These are phyloP conservation scores for Claviceps quebecensis DNA, from an alignment of 2,329 filamentous ascomycete genomes.

Conservation along the genomic window DNA sequence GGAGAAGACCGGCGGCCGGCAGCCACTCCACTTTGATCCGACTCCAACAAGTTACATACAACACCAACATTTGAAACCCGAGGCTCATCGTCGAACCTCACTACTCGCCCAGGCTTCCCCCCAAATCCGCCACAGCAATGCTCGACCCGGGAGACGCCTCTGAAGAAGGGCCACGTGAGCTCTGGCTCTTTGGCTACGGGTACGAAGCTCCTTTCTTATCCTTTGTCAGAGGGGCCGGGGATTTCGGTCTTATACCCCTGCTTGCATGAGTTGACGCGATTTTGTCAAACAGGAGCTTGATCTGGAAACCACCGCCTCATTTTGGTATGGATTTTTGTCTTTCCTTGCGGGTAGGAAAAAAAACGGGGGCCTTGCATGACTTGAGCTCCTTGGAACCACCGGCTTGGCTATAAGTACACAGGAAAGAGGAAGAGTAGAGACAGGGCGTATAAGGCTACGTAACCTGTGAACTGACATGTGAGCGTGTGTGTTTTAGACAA, in stretches of 20 bases:
- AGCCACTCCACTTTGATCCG: too few relatives aligned
- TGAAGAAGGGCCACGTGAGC: slow-evolving; percentile 37
- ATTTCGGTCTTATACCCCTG: background rate
- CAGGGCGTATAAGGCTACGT: background rate
- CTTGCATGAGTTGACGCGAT: background rate
- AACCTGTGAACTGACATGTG: background rate
- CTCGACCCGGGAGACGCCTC: slow-evolving; percentile 8
- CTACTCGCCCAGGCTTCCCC: background rate
- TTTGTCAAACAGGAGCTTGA: slow-evolving; percentile 51
- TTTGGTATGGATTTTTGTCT: slow-evolving; percentile 48
- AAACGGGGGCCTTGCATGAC: background rate
- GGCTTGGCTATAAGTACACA: background rate
- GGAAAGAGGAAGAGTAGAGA: background rate
- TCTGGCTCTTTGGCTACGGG: slow-evolving; percentile 98
- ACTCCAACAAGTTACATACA: too few relatives aligned
- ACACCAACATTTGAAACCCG: too few relatives aligned
- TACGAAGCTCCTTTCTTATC: slow-evolving; percentile 26
- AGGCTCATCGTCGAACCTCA: background rate
- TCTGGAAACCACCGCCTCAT: slow-evolving; percentile 96
- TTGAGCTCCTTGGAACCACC: background rate
- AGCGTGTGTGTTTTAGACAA: slow-evolving; percentile 41
- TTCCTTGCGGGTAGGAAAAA: background rate
- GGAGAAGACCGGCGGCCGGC: too few relatives aligned
- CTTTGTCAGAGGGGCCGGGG: background rate
- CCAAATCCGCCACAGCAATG: background rate